Conservation (phyloP, 2,329 filamentous ascomycete species). For the Xylaria digitata region DNA sequence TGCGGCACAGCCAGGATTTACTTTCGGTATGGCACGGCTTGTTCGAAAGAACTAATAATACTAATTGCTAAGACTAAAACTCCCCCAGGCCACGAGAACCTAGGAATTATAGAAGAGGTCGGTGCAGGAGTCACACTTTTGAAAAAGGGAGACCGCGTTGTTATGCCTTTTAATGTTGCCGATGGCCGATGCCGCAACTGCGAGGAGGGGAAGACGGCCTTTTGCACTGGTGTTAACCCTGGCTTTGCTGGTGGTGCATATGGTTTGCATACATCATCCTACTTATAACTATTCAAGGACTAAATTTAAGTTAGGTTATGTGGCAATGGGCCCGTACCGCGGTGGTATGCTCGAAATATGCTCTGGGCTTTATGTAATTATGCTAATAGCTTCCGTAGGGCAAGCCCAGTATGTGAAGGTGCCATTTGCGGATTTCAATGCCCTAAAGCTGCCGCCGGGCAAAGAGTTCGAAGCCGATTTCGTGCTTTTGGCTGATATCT, state of each 20-base stretch:
- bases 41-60: no score
- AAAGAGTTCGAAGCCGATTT: slow-evolving; percentile 27
- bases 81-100: slow-evolving; percentile 19
- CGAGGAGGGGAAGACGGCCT: slow-evolving; percentile 28
- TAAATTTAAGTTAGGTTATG: slow-evolving; percentile 12
- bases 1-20: slow-evolving; percentile 21
- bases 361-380: neutral
- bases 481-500: slow-evolving; percentile 27
- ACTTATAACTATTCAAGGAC: neutral
- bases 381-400: neutral
- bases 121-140: slow-evolving; percentile 23
- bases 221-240: slow-evolving; percentile 28
- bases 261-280: neutral
- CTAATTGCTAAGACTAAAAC: no score
- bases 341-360: neutral
- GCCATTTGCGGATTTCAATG: slow-evolving; percentile 29
- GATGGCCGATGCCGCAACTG: slow-evolving; percentile 29
- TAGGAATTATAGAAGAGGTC: slow-evolving; percentile 24
- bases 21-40: slow-evolving; percentile 12
- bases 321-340: slow-evolving; percentile 26
- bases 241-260: slow-evolving; percentile 29
- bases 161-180: slow-evolving; percentile 26
- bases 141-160: slow-evolving; percentile 27
- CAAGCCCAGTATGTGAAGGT: slow-evolving; percentile 28
- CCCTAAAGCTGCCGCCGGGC: slow-evolving; percentile 23